Base-by-base conservation (phyloP, 768 basidiomycete genomes). In the Infundibulicybe gibba region DNA sequence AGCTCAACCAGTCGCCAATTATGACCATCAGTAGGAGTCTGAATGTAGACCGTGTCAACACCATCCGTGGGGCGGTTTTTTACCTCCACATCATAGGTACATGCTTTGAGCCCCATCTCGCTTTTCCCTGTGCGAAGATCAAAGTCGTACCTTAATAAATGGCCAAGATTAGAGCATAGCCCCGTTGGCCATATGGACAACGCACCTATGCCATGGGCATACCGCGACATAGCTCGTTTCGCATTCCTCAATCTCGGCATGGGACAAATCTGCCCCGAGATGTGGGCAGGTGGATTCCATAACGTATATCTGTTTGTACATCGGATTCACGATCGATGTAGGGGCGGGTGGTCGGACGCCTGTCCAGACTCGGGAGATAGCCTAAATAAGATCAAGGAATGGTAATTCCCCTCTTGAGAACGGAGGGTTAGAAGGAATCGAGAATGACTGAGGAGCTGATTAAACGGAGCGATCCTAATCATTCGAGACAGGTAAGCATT, bases 211-310 rank as follows among this genome's bases (percentile, higher is more conserved):
- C 85, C 86, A 88, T 2, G 85, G 86, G 62, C 85, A 88, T 10
- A 87, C 85, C 9, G 81, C 80, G 2, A 87, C 79, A 3, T 79
- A 52, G 15, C 77, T 75, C 11, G 63, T 66, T 41, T 83, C 82
- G 50, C 74, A 81, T 46, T 78, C 81, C 56, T 87, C 85, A n/a
- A 87, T 85, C 34, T 87, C 85, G 1, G 86, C 87, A 67, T 89
- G 85, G 12, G 83, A 85, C 63, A 90, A 71, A 46, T 90, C 87
- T 16, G 87, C 87, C 2, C 87, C 87, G 6, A 90, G 72, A 66
- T 91, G 89, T 3, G 88, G 88, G 60, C 88, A 90, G 9, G 74
- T 78, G 4, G 85, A 79, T 62, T 90, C 87, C 87, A 91, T 90
- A 6, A 79, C 80, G 58, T 89, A 90, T 11, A 90, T 68, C 53